Conservation (phyloP, 2,329 filamentous ascomycete species). For the Balansia obtecta region DNA sequence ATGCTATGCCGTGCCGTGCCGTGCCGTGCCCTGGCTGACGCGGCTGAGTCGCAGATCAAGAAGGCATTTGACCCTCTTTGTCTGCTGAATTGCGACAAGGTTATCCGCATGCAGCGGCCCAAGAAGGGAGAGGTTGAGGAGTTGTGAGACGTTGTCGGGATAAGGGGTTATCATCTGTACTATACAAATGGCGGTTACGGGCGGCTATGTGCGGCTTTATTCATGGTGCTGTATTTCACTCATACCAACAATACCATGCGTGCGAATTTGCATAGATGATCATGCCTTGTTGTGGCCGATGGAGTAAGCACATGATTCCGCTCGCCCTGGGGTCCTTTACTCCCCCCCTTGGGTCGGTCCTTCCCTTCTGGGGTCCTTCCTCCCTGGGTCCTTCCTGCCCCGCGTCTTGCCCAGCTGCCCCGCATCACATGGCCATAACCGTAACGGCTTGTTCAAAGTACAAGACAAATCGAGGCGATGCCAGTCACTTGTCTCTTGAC, state of each 20-base stretch:
- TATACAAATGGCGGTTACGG: neutral
- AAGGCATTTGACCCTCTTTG: constrained; percentile 66
- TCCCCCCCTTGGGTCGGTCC: no score
- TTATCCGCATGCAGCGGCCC: constrained; percentile 45
- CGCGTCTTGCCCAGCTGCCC: constrained; percentile 4
- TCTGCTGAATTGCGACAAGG: constrained; percentile 57
- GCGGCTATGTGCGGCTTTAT: neutral
- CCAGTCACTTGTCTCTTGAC: neutral
- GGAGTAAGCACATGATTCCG: no score
- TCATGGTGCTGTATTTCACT: neutral
- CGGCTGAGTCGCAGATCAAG: constrained; percentile 47
- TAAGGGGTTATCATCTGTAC: neutral
- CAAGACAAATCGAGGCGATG: neutral
- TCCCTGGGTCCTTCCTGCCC: neutral
- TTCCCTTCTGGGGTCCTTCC: no score
- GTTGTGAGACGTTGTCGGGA: constrained; percentile 22
- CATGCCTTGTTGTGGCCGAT: no score
- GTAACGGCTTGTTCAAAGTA: neutral
- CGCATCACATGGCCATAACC: constrained; percentile 6
- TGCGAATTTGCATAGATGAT: no score
- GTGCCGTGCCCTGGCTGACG: neutral
- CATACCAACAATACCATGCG: no score
- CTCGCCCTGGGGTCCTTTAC: no score
- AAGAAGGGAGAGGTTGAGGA: constrained; percentile 29
- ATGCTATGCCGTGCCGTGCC: neutral